Conservation (phyloP, 306 rosid species). For the Malus asiatica region DNA sequence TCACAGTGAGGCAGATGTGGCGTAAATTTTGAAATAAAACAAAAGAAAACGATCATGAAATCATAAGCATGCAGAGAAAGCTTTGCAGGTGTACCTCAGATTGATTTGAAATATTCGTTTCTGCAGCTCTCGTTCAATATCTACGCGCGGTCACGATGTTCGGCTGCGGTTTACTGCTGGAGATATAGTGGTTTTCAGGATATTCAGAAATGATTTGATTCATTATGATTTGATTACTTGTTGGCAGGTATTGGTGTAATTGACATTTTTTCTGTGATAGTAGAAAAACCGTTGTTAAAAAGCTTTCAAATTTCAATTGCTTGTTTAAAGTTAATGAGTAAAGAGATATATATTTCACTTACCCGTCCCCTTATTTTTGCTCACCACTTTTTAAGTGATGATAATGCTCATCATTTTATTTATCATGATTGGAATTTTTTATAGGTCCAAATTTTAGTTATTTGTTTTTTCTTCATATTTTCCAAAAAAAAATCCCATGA, state of each 20-base stretch:
- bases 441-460: no score
- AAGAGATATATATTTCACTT: neutral
- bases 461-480: no score
- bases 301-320: neutral
- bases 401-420: no score
- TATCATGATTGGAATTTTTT: no score
- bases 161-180: neutral
- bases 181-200: neutral
- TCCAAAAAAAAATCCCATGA: no score
- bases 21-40: neutral
- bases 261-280: neutral
- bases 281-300: neutral
- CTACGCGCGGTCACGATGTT: neutral
- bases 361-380: neutral
- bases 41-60: neutral
- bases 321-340: neutral
- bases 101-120: slow-evolving; percentile 2
- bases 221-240: slow-evolving; percentile 8
- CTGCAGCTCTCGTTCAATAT: neutral
- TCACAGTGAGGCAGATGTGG: slow-evolving; percentile 26
- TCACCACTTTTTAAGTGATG: no score
- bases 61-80: neutral
- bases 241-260: slow-evolving; percentile 1
- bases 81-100: neutral
- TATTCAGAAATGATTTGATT: neutral